phyloP scores from a whole-genome alignment of 768 basidiomycete species.

The Termitomyces heimii region DNA sequence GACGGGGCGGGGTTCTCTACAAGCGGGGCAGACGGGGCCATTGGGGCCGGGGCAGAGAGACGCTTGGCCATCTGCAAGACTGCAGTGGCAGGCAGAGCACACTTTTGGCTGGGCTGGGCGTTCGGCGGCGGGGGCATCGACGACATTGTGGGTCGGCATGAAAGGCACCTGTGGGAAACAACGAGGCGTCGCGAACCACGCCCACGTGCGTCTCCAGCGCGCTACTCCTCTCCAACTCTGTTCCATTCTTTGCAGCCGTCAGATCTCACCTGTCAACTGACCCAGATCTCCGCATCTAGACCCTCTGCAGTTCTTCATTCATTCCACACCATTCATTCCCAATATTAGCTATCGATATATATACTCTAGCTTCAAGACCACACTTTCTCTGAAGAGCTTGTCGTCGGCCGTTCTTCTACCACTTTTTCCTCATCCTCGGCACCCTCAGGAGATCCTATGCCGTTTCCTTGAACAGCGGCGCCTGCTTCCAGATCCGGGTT shows the following conservation, averaged over 20 bases:
- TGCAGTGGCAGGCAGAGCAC: slow-evolving; percentile 38
- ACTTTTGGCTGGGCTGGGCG: slow-evolving; percentile 33
- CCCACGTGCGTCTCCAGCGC: slow-evolving; percentile 18
- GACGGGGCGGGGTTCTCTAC: slow-evolving; percentile 29
- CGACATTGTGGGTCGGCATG: slow-evolving; percentile 47
- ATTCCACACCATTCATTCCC: not conserved
- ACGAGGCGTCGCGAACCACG: not conserved
- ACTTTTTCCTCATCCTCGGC: slow-evolving; percentile 21
- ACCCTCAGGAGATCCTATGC: not conserved
- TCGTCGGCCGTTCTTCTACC: slow-evolving; percentile 18
- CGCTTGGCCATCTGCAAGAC: slow-evolving; percentile 28
- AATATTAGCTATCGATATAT: not conserved
- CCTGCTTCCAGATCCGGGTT: slow-evolving; percentile 17
- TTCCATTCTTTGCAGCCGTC: no score
- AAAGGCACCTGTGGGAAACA: not conserved
- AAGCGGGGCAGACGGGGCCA: slow-evolving; percentile 40
- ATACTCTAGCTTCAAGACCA: not conserved
- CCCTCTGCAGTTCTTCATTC: not conserved
- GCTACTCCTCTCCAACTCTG: no score
- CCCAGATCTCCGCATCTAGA: not conserved
- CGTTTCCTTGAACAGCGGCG: slow-evolving; percentile 3
- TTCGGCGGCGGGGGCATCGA: slow-evolving; percentile 15
- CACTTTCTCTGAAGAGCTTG: slow-evolving; percentile 14
- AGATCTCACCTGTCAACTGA: slow-evolving; percentile 9
- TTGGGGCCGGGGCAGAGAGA: slow-evolving; percentile 17